Evolutionary conservation across 768 basidiomycete genomes (phyloP).

Genomic region (Naganishia randhawae): DNA sequence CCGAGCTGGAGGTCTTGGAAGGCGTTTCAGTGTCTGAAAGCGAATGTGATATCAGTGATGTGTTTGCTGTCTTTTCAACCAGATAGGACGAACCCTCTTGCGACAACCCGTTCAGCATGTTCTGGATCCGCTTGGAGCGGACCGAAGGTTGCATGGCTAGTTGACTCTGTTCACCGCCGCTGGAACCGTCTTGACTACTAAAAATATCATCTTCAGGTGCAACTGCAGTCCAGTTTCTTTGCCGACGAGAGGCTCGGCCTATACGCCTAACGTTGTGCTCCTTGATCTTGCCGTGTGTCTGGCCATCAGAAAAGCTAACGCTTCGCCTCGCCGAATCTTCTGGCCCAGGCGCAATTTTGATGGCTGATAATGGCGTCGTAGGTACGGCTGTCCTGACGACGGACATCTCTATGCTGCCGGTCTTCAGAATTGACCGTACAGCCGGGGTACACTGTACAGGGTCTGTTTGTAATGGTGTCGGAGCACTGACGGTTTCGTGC

Average conservation of each 20-base stretch:
- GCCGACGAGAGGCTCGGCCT: constrained; percentile 22
- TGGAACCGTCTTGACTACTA: constrained; percentile 21
- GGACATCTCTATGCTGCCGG: not conserved
- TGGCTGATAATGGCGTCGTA: constrained; percentile 3
- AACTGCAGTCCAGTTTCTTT: constrained; percentile 19
- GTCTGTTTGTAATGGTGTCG: constrained; percentile 15
- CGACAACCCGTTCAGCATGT: constrained; percentile 71
- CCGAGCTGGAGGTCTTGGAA: constrained; percentile 39
- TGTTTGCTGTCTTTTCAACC: not conserved
- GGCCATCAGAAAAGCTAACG: constrained; percentile 96
- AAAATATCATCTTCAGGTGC: constrained; percentile 32
- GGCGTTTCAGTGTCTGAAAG: constrained; percentile 47
- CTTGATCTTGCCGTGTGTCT: constrained; percentile 78
- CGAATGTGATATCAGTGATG: constrained; percentile 18
- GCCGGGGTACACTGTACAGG: constrained; percentile 1
- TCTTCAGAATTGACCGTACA: constrained; percentile 8
- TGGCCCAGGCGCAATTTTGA: not conserved
- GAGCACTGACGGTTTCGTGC: constrained; percentile 7
- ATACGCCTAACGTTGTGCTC: constrained; percentile 49
- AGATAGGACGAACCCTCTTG: constrained; percentile 59
- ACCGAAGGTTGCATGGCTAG: constrained; percentile 57
- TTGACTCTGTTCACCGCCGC: constrained; percentile 24
- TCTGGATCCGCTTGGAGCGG: constrained; percentile 74
- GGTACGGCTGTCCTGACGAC: not conserved
- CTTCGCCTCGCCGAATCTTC: constrained; percentile 36